These are phyloP conservation scores for Phialophora verrucosa DNA, from an alignment of 2,329 filamentous ascomycete species.

Conservation along the genomic window DNA sequence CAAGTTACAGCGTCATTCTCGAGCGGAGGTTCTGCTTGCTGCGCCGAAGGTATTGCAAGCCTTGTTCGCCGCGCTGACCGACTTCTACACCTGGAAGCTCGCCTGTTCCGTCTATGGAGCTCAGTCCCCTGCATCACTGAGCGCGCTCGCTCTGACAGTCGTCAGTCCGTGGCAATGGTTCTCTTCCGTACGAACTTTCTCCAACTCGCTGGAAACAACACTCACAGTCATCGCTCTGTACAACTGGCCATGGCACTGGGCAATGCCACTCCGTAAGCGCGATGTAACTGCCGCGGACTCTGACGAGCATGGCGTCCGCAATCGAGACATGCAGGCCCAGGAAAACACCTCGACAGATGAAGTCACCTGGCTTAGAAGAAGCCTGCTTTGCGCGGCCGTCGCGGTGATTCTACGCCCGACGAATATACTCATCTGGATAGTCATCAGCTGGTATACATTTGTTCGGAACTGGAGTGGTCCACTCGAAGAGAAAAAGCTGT, in stretches of 20 bases:
- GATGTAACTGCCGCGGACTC: not conserved
- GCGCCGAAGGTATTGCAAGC: slow-evolving; percentile 79
- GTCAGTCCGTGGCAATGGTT: slow-evolving; percentile 96
- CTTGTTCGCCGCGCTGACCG: slow-evolving; percentile 74
- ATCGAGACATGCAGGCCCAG: slow-evolving; percentile 46
- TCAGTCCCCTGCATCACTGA: slow-evolving; percentile 67
- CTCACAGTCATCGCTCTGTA: slow-evolving; percentile 79
- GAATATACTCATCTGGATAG: slow-evolving; percentile 83
- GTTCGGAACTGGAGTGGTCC: slow-evolving; percentile 10
- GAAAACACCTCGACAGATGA: slow-evolving; percentile 39
- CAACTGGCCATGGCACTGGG: slow-evolving; percentile 84
- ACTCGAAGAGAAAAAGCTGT: slow-evolving; percentile 20
- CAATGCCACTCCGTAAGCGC: slow-evolving; percentile 45
- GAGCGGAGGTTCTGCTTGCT: slow-evolving; percentile 70
- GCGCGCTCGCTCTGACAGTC: slow-evolving; percentile 73
- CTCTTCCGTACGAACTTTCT: slow-evolving; percentile 89
- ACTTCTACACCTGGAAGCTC: slow-evolving; percentile 88
- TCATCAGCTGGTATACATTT: slow-evolving; percentile 55
- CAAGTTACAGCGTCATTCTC: slow-evolving; percentile 59
- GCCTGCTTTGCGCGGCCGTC: slow-evolving; percentile 75
- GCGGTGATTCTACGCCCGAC: slow-evolving; percentile 89
- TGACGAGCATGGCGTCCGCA: slow-evolving; percentile 47
- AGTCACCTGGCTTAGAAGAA: slow-evolving; percentile 57
- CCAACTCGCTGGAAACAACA: slow-evolving; percentile 90
- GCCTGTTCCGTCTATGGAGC: slow-evolving; percentile 74